Conservation (phyloP, 2,329 filamentous ascomycete species). For the Pseudogymnoascus destructans region DNA sequence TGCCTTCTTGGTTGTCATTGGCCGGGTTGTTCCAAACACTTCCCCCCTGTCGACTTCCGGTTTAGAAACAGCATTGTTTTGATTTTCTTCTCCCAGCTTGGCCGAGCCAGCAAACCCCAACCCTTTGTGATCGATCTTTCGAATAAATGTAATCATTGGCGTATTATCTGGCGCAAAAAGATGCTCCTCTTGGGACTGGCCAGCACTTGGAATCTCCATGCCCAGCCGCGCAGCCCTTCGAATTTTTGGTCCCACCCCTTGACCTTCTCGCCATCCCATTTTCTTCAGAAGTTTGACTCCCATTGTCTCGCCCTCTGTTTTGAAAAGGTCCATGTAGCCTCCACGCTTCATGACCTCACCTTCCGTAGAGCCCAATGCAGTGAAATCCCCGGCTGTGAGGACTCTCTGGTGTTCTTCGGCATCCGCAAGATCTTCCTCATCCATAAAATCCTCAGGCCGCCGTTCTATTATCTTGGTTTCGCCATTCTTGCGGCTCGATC, state of each 20-base stretch:
- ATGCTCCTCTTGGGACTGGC: slow-evolving; percentile 39
- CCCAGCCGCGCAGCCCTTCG: slow-evolving; percentile 58
- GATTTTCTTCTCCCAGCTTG: slow-evolving; percentile 31
- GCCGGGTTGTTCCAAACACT: slow-evolving; percentile 23
- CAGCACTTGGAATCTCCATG: slow-evolving; percentile 29
- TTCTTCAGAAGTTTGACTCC: slow-evolving; percentile 71
- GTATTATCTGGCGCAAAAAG: slow-evolving; percentile 79
- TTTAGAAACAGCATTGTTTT: slow-evolving; percentile 12
- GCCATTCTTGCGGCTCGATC: slow-evolving; percentile 62
- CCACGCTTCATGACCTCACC: slow-evolving; percentile 38
- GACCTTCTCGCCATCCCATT: slow-evolving; percentile 94
- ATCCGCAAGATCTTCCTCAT: slow-evolving; percentile 87
- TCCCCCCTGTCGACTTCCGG: slow-evolving; percentile 28
- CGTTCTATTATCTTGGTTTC: slow-evolving; percentile 39
- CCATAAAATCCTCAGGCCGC: slow-evolving; percentile 88
- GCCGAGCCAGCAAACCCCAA: slow-evolving; percentile 52
- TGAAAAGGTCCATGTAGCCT: slow-evolving; percentile 58
- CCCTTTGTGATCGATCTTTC: slow-evolving; percentile 57
- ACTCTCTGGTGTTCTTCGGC: slow-evolving; percentile 65
- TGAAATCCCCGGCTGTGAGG: slow-evolving; percentile 60
- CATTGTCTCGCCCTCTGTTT: slow-evolving; percentile 65
- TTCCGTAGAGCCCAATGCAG: slow-evolving; percentile 58
- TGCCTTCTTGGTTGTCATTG: slow-evolving; percentile 35
- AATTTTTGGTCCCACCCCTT: slow-evolving; percentile 82
- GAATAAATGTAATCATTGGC: slow-evolving; percentile 49